Base-by-base conservation (phyloP, 768 basidiomycete species). In the Trametes villosa region DNA sequence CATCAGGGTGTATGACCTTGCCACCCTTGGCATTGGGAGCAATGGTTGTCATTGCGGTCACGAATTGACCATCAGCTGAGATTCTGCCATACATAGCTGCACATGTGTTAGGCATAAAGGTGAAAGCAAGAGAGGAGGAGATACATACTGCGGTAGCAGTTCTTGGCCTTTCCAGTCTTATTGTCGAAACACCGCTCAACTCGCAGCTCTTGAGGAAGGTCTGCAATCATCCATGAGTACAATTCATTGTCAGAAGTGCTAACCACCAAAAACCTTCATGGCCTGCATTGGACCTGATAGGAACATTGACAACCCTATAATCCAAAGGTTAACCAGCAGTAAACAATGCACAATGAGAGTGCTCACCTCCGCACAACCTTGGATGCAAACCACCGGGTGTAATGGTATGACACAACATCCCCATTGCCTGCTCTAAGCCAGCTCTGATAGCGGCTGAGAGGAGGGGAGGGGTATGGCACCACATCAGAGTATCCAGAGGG, bases 11-110 rank as follows among this genome's bases (percentile, higher is more conserved):
- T 12, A 83, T 65, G 15, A 80, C 76, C 2, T 64, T 64, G 17
- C 74, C 75, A 42, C 77, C 76, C 51, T 89, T 88, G 3, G 68
- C 62, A n/a, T 76, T 76, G 1, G 90, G 90, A 7, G 67, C 59
- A 12, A 83, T 75, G 1, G 66, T 74, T 9, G 91, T 91, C 75
- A 88, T 72, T 0, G 86, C 85, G 33, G 89, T 91, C 34, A 78
- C 79, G 69, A 92, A 92, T 27, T 81, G 75, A 0, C 75, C 75
- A 15, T 81, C 59, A 0, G 72, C 78, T 62, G 83, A 80, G 40
- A 91, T 70, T 40, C 90, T 79, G 12, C 83, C 85, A 68, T 81
- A 90, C 26, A 81, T 76, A 3, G 72, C 88, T 86, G 54, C 17
- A 45, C 50, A 34, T 15, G n/a, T 2, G 24, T 48, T 24, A 24